phyloP scores from a whole-genome alignment of 164 flowering plant species.

The Berberis vulgaris region DNA sequence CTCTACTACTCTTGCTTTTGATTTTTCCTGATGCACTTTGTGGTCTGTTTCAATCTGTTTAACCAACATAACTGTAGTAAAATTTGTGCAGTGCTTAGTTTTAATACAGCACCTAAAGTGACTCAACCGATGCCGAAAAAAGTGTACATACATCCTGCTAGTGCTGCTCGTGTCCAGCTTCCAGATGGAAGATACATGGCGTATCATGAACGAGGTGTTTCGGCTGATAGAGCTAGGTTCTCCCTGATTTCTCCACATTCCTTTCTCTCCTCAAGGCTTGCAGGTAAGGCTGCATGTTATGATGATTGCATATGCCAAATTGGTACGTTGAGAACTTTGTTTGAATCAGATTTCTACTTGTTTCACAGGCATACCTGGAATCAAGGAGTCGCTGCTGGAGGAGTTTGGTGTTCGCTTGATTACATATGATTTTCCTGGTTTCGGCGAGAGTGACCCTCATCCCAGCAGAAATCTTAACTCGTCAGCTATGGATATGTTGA shows the following conservation, averaged over 20 bases:
- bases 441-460: conserved; percentile 99
- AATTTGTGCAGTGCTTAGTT: conserved; percentile 48
- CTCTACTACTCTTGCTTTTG: too few species aligned
- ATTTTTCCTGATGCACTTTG: not conserved
- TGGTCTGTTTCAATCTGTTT: not conserved
- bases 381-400: conserved; percentile 54
- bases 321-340: not conserved
- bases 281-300: conserved; percentile 37
- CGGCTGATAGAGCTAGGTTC: conserved; percentile 64
- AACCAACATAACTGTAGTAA: conserved; percentile 4
- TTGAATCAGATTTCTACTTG: conserved; percentile 4
- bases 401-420: conserved; percentile 86
- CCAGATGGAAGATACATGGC: conserved; percentile 89
- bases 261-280: conserved; percentile 88
- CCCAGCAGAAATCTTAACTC: conserved; percentile 65
- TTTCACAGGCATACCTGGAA: conserved; percentile 62
- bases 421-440: conserved; percentile 98
- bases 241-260: conserved; percentile 68
- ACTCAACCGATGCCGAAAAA: conserved; percentile 34
- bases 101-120: conserved; percentile 24
- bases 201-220: conserved; percentile 69
- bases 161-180: conserved; percentile 60
- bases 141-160: conserved; percentile 61
- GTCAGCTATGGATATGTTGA: conserved; percentile 69
- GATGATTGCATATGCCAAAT: not conserved